Percentiles rank a stretch among this genome's conserved stretches.
These are phyloP conservation scores for Collariella sp. DNA, from an alignment of 495 filamentous ascomycete species.

Conservation along the genomic window DNA sequence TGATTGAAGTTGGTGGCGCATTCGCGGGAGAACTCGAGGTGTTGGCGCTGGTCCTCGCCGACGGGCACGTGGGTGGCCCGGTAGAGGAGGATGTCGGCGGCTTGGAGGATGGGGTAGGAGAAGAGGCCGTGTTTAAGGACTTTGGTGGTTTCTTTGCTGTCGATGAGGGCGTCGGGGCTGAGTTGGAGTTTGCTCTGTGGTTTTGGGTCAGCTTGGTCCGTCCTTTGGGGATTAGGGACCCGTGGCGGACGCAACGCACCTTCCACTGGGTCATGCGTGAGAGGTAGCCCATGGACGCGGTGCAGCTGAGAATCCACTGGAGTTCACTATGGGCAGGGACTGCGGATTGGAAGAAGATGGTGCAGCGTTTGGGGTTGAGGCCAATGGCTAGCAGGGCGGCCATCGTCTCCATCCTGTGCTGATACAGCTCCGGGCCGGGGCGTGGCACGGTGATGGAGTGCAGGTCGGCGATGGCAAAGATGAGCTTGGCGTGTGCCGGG, in stretches of 20 bases:
- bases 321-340: conserved; percentile 76
- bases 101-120: conserved; percentile 92
- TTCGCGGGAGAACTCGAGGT: conserved; percentile 84
- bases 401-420: conserved; percentile 62
- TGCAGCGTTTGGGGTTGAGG: conserved; percentile 61
- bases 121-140: conserved; percentile 83
- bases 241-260: conserved; percentile 25
- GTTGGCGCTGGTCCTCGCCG: conserved; percentile 86
- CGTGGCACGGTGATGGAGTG: conserved; percentile 84
- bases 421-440: conserved; percentile 45
- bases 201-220: not conserved
- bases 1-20: conserved; percentile 79
- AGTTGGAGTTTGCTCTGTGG: conserved; percentile 60
- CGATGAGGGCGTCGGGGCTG: conserved; percentile 43
- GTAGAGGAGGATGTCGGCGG: conserved; percentile 87
- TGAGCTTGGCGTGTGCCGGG: conserved; percentile 60
- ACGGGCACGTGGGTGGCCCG: conserved; percentile 91
- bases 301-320: conserved; percentile 93
- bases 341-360: conserved; percentile 76
- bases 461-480: conserved; percentile 81
- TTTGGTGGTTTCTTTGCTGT: conserved; percentile 44
- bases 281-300: conserved; percentile 80
- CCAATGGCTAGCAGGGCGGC: conserved; percentile 78
- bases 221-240: not conserved
- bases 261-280: conserved; percentile 98